Percentiles rank a stretch among this genome's conserved stretches.
phyloP scores from a whole-genome alignment of 2,329 filamentous ascomycete species.

The Alternaria arborescens region DNA sequence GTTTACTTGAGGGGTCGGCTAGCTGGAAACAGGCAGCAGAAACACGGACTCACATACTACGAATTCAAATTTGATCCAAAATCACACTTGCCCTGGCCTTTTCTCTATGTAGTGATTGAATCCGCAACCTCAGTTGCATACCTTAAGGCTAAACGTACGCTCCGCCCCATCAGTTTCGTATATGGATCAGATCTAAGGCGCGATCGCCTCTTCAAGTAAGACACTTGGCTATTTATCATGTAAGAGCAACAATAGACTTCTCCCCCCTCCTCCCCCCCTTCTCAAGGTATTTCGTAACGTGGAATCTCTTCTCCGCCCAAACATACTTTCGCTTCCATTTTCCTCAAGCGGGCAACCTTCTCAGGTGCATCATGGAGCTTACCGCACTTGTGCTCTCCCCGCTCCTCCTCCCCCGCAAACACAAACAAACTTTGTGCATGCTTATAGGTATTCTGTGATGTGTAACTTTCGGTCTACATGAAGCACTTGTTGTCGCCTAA shows the following conservation, averaged over 20 bases:
- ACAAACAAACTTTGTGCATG: background rate
- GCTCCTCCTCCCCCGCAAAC: background rate
- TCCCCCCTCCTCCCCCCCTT: background rate
- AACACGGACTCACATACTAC: background rate
- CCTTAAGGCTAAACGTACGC: background rate
- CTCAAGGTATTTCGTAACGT: background rate
- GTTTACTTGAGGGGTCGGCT: conserved; percentile 6
- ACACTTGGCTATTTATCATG: background rate
- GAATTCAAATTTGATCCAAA: background rate
- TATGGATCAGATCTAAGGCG: background rate
- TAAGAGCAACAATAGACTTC: background rate
- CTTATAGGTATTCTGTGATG: background rate
- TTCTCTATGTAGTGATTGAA: background rate
- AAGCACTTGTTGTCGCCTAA: background rate
- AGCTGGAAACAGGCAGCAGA: conserved; percentile 6
- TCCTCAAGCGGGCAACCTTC: background rate
- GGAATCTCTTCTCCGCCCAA: background rate
- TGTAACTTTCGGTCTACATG: background rate
- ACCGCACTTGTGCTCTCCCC: background rate
- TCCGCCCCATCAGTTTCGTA: background rate
- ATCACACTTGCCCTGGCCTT: background rate
- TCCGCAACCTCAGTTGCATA: background rate
- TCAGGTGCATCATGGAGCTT: background rate
- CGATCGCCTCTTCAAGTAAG: background rate
- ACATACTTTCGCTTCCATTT: background rate